Evolutionary conservation across 331 rosid species (phyloP).

Genomic region (Malus hybrid): DNA sequence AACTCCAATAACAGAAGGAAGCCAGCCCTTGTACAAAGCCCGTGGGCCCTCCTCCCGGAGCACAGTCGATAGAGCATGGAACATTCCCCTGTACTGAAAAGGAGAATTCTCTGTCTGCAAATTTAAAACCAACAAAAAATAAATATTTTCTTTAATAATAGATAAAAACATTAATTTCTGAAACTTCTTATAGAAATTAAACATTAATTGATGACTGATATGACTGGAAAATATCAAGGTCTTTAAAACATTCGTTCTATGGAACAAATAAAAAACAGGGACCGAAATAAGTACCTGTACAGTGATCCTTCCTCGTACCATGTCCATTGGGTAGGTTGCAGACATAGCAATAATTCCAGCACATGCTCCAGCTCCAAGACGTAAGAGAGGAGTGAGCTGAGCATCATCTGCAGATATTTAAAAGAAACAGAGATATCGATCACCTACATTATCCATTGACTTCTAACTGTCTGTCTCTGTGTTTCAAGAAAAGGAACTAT

Average conservation of each 20-base stretch:
- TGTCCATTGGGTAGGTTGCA: conserved; percentile 98
- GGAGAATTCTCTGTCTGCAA: conserved; percentile 88
- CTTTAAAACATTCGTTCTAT: conserved; percentile 1
- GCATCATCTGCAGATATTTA: conserved; percentile 69
- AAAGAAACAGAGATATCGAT: conserved; percentile 13
- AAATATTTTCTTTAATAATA: not conserved
- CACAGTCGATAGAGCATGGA: conserved; percentile 88
- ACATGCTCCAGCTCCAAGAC: conserved; percentile 99
- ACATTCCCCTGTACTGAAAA: conserved; percentile 93
- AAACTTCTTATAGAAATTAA: not conserved
- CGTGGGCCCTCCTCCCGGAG: conserved; percentile 94
- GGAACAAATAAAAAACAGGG: not conserved
- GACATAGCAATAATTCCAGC: conserved; percentile 99
- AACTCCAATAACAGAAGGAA: conserved; percentile 98
- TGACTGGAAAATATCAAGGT: not conserved
- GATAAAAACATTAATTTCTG: not conserved
- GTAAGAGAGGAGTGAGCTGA: conserved; percentile 84
- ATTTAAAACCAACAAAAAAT: conserved; percentile 1
- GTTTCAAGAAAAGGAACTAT: not conserved
- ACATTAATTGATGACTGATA: not conserved
- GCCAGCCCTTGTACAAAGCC: conserved; percentile 96
- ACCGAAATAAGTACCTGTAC: conserved; percentile 61
- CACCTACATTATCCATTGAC: not conserved
- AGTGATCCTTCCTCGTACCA: conserved; percentile 97
- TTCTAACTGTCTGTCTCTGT: not conserved